Percentiles rank a stretch among this genome's conserved stretches.
These are phyloP conservation scores for Phoenix roebelenii DNA, from an alignment of 176 grass and related monocot species.

Conservation along the genomic window DNA sequence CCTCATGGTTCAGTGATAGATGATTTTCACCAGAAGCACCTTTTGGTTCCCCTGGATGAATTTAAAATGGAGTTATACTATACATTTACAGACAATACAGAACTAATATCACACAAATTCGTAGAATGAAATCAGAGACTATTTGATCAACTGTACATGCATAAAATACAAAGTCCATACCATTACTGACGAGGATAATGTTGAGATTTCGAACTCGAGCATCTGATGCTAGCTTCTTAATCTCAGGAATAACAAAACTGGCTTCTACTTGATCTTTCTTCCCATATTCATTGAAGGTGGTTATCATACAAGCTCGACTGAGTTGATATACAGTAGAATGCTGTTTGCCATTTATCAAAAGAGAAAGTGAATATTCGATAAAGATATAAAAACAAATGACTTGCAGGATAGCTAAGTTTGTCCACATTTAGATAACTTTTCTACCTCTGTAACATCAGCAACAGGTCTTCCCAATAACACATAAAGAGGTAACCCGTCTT, in stretches of 20 bases:
- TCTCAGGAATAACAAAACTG: slow-evolving; percentile 56
- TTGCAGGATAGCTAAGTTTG: no score
- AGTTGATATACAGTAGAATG: slow-evolving; percentile 46
- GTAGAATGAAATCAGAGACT: not conserved
- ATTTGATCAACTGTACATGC: not conserved
- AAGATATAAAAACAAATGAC: no score
- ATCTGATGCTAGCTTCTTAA: slow-evolving; percentile 52
- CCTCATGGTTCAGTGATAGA: slow-evolving; percentile 8
- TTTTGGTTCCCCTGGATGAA: slow-evolving; percentile 20
- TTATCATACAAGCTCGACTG: slow-evolving; percentile 44
- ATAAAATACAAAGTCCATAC: slow-evolving; percentile 20
- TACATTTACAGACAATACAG: no score
- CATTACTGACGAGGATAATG: slow-evolving; percentile 64
- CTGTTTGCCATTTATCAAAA: slow-evolving; percentile 23
- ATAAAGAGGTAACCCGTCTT: slow-evolving; percentile 60
- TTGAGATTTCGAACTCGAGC: slow-evolving; percentile 48
- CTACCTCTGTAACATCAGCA: slow-evolving; percentile 23
- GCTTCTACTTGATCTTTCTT: slow-evolving; percentile 51
- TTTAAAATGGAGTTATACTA: not conserved
- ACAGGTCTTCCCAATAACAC: slow-evolving; percentile 56
- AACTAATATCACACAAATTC: no score
- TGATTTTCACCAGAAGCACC: slow-evolving; percentile 31
- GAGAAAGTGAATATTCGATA: no score
- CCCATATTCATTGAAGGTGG: slow-evolving; percentile 47
- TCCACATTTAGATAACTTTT: not conserved